phyloP scores from a whole-genome alignment of 345 rosid species.

The Dovyalis caffra region DNA sequence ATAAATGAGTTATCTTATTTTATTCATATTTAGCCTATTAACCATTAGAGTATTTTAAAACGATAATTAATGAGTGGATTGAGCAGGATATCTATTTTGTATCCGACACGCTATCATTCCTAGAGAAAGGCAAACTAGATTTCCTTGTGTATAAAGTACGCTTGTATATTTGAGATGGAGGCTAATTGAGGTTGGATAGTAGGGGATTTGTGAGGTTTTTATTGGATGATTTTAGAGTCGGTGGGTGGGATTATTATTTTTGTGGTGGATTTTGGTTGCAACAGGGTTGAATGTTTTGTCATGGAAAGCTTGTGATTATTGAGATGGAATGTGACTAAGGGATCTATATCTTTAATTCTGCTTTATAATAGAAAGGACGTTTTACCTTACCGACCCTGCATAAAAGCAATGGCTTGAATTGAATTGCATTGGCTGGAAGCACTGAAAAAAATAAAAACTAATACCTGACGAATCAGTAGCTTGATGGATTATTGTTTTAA shows the following conservation, averaged over 20 bases:
- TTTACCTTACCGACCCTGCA: slow-evolving; percentile 4
- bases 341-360: background rate
- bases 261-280: slow-evolving; percentile 28
- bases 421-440: background rate
- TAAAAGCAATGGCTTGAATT: slow-evolving; percentile 25
- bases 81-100: too few relatives aligned
- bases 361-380: slow-evolving; percentile 18
- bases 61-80: too few relatives aligned
- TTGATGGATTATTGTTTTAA: too few relatives aligned
- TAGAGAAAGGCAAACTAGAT: too few relatives aligned
- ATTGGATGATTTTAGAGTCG: slow-evolving; percentile 1
- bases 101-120: too few relatives aligned
- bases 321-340: slow-evolving; percentile 18
- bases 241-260: background rate
- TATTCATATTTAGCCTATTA: too few relatives aligned
- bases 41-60: too few relatives aligned
- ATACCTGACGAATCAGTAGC: too few relatives aligned
- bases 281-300: slow-evolving; percentile 16
- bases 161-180: background rate
- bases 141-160: too few relatives aligned
- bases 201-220: slow-evolving; percentile 10
- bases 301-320: slow-evolving; percentile 26
- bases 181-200: background rate
- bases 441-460: too few relatives aligned
- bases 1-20: too few relatives aligned